Evolutionary conservation across 257 asterid species (phyloP), one percentile per base, ranked within the genome.

Genomic region (Echium plantagineum): DNA sequence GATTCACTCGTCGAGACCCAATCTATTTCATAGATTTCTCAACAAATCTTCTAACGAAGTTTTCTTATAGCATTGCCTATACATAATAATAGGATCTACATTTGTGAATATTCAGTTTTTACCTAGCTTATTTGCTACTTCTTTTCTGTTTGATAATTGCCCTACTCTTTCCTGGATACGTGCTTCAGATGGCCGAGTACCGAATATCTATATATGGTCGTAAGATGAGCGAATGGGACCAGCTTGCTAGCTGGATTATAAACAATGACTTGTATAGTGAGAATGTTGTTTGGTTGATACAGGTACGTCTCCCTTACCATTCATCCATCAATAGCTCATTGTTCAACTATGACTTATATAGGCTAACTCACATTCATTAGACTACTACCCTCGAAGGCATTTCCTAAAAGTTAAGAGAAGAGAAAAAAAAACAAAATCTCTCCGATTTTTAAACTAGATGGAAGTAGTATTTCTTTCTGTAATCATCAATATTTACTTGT

Each of bases 201-300:
- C 78, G 98, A 69, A 64, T 87, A 52, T 91, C 98, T 21, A 88
- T 91, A 63, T 88, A 91, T 74, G 98, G 98, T 63, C 83, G 98
- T 71, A 91, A 91, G 82, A 83, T 78, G 91, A 87, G 98, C 32
- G 98, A 90, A 75, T 87, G 96, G 98, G 98, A 90, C 74, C 96
- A 90, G 74, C 79, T 87, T 55, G 98, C 98, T 22, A 90, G 98
- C 78, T 90, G 98, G 98, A 87, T 90, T 51, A 86, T 90, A 52
- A 90, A 91, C 71, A 88, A 91, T 72, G 88, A 84, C 66, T 75
- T 91, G 55, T 88, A 85, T 75, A 80, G 90, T 64, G 93, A 88
- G 75, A 91, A 91, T 72, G 96, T 83, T 80, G 99, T 89, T 57
- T 93, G 99, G 99, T 72, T 93, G 79, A 93, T 93, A 74, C 99